Base-by-base conservation (phyloP, 2,329 filamentous ascomycete species). In the Hyphodiscus sp. region DNA sequence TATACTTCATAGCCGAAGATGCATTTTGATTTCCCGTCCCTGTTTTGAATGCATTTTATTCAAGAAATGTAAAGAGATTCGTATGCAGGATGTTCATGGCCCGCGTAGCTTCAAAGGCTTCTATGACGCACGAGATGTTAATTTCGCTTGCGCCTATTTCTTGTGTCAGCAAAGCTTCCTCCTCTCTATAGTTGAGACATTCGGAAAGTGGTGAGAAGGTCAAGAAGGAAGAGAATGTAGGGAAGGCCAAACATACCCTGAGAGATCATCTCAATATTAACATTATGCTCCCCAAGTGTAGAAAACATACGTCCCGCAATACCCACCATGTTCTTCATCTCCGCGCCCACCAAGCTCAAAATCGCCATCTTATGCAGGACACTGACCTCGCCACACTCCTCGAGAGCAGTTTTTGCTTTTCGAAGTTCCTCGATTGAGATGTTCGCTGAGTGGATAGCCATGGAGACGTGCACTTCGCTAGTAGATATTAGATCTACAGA, bases 231-330 rank as follows among this genome's bases (percentile, higher is more conserved):
- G 20, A 43, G 33, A 57, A 26, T 33, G 23, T 19, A 49, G 51
- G 38, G 23, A 26, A 26, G 23, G 23, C 23, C 23, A n/a, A 30
- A 47, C 49, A 66, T 77, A 92, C 94, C 94, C 75, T 99, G 94
- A 20, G 90, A 96, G 62, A 99, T 99, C 94, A 99, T 99, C 74
- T 99, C 94, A 63, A 99, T 90, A 69, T 99, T 99, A 67, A 99
- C 85, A 64, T 89, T 88, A 69, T 96, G 87, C 68, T 96, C 89
- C 44, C 94, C 94, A 18, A 99, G 76, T 1, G 91, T 95, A 47
- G 87, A 89, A 71, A 99, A 97, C 88, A 99, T 97, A 63, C 82
- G 85, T 26, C 94, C 94, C 8, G 89, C 89, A 58, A 99, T 90
- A 58, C 94, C 94, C 53, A 89, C 78, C 91, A 97, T 96, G 71